Evolutionary conservation across 495 filamentous ascomycete genomes (phyloP).

Genomic region (Penicillium argentinense): DNA sequence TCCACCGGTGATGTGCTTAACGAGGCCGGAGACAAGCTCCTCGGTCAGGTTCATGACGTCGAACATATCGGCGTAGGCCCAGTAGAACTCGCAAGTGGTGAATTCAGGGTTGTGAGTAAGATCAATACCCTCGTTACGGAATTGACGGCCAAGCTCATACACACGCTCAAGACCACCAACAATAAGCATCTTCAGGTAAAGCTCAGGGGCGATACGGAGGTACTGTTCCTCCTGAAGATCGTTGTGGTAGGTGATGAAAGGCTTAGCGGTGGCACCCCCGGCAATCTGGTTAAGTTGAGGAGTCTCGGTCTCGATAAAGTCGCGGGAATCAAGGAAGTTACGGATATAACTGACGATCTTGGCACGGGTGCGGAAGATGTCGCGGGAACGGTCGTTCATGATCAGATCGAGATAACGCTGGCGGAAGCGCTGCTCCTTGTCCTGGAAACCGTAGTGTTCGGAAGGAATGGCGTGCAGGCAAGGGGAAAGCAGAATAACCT

Average conservation of each 20-base stretch:
- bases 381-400: constrained; percentile 82
- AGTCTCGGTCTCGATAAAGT: constrained; percentile 94
- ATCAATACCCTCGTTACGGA: constrained; percentile 95
- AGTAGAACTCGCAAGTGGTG: constrained; percentile 96
- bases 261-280: constrained; percentile 93
- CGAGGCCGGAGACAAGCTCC: constrained; percentile 88
- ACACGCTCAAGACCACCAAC: constrained; percentile 91
- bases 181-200: constrained; percentile 94
- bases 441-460: constrained; percentile 91
- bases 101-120: constrained; percentile 99
- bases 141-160: constrained; percentile 88
- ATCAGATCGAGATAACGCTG: constrained; percentile 94
- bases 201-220: constrained; percentile 91
- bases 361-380: constrained; percentile 77
- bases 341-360: constrained; percentile 86
- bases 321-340: constrained; percentile 77
- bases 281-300: constrained; percentile 97
- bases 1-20: constrained; percentile 83
- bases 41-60: constrained; percentile 94
- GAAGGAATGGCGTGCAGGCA: constrained; percentile 92
- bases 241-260: constrained; percentile 93
- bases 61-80: constrained; percentile 89
- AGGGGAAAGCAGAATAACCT: constrained; percentile 81
- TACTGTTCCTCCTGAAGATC: constrained; percentile 90
- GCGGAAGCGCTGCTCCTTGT: constrained; percentile 87